Evolutionary conservation across 345 rosid genomes (phyloP).

Genomic region (Mercurialis annua): DNA sequence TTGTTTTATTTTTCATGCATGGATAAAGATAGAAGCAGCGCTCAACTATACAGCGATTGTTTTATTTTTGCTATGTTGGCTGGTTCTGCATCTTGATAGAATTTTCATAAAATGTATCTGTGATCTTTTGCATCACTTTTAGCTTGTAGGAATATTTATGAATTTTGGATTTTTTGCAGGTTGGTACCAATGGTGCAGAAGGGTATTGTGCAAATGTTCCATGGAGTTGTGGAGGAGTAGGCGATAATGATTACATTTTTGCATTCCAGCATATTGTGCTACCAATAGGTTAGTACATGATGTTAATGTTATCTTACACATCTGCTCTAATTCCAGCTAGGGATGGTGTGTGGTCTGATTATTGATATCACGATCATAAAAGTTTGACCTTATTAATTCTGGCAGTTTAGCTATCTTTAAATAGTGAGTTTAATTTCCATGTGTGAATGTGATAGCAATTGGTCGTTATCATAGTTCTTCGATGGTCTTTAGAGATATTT

Average conservation of each 20-base stretch:
- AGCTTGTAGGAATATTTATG: background rate
- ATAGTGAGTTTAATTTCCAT: background rate
- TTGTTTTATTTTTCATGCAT: background rate
- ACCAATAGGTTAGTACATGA: conserved; percentile 66
- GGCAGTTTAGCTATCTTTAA: background rate
- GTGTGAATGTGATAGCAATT: background rate
- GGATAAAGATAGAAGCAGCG: background rate
- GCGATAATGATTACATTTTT: conserved; percentile 88
- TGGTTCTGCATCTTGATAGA: background rate
- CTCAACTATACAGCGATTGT: background rate
- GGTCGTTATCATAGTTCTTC: background rate
- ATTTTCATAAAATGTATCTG: background rate
- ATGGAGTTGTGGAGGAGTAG: conserved; percentile 95
- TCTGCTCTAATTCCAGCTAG: conserved; percentile 2
- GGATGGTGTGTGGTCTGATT: conserved; percentile 11
- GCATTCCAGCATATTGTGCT: conserved; percentile 87
- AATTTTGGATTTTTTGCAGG: conserved; percentile 35
- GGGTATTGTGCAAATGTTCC: conserved; percentile 94
- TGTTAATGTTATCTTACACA: conserved; percentile 2
- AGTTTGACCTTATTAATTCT: background rate
- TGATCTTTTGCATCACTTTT: background rate
- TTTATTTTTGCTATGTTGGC: background rate
- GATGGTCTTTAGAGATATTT: background rate
- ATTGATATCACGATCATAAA: conserved; percentile 7
- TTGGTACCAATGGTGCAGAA: conserved; percentile 84